These are phyloP conservation scores for Geotrichum reessii DNA, from an alignment of 1,139 yeast species.

Conservation along the genomic window DNA sequence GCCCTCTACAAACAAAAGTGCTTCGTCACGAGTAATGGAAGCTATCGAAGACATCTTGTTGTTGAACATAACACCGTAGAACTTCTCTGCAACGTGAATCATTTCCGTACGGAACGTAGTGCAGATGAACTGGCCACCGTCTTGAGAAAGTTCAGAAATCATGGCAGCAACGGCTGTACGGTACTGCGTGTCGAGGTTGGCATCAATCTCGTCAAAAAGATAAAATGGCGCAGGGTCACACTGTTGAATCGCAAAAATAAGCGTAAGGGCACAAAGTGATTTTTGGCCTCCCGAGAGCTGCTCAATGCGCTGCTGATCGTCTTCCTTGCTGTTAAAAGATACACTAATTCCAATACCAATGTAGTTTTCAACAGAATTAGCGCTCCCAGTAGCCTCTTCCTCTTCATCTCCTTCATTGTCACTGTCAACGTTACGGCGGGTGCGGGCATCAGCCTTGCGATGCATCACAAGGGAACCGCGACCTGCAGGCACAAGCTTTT, in stretches of 20 bases:
- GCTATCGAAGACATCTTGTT: constrained; percentile 77
- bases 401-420: constrained; percentile 29
- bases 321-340: constrained; percentile 79
- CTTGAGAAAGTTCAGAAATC: constrained; percentile 56
- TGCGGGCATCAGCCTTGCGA: constrained; percentile 35
- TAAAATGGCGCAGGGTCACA: constrained; percentile 98
- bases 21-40: constrained; percentile 66
- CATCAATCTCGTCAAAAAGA: constrained; percentile 92
- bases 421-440: constrained; percentile 11
- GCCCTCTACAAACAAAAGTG: constrained; percentile 71
- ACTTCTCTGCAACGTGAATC: constrained; percentile 79
- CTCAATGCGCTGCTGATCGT: constrained; percentile 84
- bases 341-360: constrained; percentile 83
- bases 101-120: constrained; percentile 94
- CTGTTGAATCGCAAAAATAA: constrained; percentile 86
- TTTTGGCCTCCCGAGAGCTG: constrained; percentile 96
- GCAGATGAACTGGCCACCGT: constrained; percentile 70
- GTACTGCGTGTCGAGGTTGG: constrained; percentile 88
- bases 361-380: constrained; percentile 51
- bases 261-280: constrained; percentile 87
- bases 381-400: constrained; percentile 25
- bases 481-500: constrained; percentile 77
- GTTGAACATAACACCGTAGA: constrained; percentile 79
- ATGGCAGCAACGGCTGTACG: constrained; percentile 80
- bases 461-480: constrained; percentile 69